Base-by-base conservation (phyloP, 805 yeast genomes). In the Hanseniaspora pseudoguilliermondii region DNA sequence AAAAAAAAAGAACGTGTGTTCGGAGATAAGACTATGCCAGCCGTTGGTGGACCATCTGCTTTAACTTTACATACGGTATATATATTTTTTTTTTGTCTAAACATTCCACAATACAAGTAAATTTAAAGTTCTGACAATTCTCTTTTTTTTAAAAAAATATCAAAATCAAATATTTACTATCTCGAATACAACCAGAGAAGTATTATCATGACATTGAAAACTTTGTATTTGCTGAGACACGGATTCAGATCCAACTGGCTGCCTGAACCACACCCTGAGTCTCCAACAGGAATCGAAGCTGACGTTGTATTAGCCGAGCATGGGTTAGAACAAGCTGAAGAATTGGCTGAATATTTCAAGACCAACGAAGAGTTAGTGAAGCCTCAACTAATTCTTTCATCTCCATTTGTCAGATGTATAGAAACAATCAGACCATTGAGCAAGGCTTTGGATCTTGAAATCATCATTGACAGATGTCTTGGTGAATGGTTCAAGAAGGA, bases 181-280 rank as follows among this genome's bases (percentile, higher is more conserved):
- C n/a, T n/a, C n/a, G n/a, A n/a, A n/a, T n/a, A n/a, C n/a, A n/a
- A n/a, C n/a, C n/a, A n/a, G n/a, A n/a, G n/a, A n/a, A n/a, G n/a
- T n/a, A n/a, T n/a, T n/a, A n/a, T n/a, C n/a, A n/a, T n/a, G n/a
- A n/a, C n/a, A n/a, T n/a, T 84, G 10, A 73, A 77, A 60, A 78
- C 81, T 2, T 80, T 85, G 7, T 84, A 81, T 62, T 79, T 84
- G 42, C 86, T 84, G 21, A 80, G 93, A 68, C 97, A 91, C 69
- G 98, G 97, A 0, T 87, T 79, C 70, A 74, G 97, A 57, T 81
- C 95, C 51, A 89, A 90, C 65, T 88, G 96, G 96, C 73, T 79
- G 27, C 73, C 77, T 8, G 69, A 71, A 1, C 95, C 95, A 25
- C 85, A 83, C 60, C 84, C 86, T 0, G 80, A 83, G 2, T 79